phyloP scores from a whole-genome alignment of 2,329 filamentous ascomycete genomes.

The Aspergillus melleus region DNA sequence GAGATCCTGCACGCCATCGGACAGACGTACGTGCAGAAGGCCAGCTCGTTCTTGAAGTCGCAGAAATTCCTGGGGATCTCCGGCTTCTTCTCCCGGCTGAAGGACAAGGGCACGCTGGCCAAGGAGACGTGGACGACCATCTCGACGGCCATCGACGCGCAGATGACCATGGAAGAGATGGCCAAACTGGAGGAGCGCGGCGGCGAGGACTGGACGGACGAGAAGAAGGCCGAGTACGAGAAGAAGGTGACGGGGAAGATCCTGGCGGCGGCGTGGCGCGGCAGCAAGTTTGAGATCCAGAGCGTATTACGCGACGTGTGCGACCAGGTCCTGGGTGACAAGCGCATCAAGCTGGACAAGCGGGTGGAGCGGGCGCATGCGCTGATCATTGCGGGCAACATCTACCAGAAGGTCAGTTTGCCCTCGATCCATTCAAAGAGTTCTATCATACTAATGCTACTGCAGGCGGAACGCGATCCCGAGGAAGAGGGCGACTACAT shows the following conservation, averaged over 20 bases:
- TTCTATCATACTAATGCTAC: conserved; percentile 17
- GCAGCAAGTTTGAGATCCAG: conserved; percentile 97
- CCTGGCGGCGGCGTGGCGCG: conserved; percentile 91
- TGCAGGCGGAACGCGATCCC: conserved; percentile 78
- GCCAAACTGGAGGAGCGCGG: conserved; percentile 91
- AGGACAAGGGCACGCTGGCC: conserved; percentile 93
- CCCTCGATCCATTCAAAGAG: too few relatives aligned
- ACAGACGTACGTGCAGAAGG: conserved; percentile 84
- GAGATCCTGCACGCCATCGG: conserved; percentile 97
- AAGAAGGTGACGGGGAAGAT: conserved; percentile 97
- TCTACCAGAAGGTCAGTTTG: conserved; percentile 75
- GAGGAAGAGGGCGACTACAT: conserved; percentile 99
- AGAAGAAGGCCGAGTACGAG: conserved; percentile 94
- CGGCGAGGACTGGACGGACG: conserved; percentile 97
- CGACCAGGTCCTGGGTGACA: conserved; percentile 78
- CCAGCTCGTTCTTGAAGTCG: conserved; percentile 81
- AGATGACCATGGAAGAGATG: conserved; percentile 99
- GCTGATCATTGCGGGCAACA: conserved; percentile 81
- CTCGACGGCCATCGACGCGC: conserved; percentile 90
- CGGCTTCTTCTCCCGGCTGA: conserved; percentile 89
- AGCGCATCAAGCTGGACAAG: conserved; percentile 78
- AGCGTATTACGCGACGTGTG: conserved; percentile 93
- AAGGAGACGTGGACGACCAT: conserved; percentile 99
- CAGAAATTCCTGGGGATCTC: conserved; percentile 97
- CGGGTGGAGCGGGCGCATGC: conserved; percentile 88